These are phyloP conservation scores for Scytalidium sp. DNA, from an alignment of 2,329 filamentous ascomycete genomes.

Conservation along the genomic window DNA sequence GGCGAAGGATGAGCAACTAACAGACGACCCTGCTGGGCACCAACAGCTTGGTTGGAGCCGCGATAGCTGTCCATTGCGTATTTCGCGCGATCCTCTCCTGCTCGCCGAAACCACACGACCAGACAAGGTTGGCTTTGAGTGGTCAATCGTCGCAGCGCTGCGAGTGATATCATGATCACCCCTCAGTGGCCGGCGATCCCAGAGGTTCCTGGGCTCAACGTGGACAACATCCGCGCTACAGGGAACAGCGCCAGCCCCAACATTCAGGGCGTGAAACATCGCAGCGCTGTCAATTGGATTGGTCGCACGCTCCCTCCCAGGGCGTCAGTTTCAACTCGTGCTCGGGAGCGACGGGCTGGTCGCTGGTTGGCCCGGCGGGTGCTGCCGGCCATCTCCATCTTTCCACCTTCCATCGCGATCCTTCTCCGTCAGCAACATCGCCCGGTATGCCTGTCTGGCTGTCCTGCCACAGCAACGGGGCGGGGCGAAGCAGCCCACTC, in stretches of 20 bases:
- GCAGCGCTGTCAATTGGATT: not conserved
- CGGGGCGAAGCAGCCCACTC: too few relatives aligned
- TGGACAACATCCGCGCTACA: not conserved
- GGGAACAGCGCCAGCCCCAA: not conserved
- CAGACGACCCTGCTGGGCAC: not conserved
- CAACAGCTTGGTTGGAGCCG: too few relatives aligned
- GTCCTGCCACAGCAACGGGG: too few relatives aligned
- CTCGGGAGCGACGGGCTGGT: not conserved
- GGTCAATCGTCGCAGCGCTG: too few relatives aligned
- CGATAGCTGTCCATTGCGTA: too few relatives aligned
- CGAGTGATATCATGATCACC: not conserved
- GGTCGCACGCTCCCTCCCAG: not conserved
- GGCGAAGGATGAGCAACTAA: not conserved
- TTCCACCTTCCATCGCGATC: not conserved
- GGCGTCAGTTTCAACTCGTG: not conserved
- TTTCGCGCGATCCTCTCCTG: not conserved
- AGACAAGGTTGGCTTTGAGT: too few relatives aligned
- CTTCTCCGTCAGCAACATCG: too few relatives aligned
- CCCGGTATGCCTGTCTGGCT: too few relatives aligned
- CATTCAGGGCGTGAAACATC: not conserved
- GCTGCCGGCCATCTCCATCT: not conserved
- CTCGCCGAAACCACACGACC: not conserved
- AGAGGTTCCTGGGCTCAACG: not conserved
- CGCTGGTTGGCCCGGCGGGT: not conserved
- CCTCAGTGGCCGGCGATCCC: not conserved